phyloP scores from a whole-genome alignment of 2,329 filamentous ascomycete species.

The Colletotrichum incanum region DNA sequence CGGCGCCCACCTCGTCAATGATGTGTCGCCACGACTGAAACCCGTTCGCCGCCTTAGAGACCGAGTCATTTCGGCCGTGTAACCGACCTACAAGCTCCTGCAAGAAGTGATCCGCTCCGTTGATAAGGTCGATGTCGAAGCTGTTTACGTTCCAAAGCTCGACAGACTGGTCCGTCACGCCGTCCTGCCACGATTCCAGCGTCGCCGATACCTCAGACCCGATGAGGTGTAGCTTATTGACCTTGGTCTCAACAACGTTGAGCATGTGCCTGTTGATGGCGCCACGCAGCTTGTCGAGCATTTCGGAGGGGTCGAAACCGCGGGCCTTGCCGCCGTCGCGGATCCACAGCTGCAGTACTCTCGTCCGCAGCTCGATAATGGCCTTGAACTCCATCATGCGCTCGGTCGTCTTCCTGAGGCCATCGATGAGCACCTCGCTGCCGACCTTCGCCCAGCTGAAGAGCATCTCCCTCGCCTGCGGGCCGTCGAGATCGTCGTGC shows the following conservation, averaged over 20 bases:
- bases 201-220: conserved; percentile 75
- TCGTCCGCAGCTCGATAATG: conserved; percentile 79
- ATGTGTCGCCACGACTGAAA: conserved; percentile 83
- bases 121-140: conserved; percentile 75
- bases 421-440: conserved; percentile 72
- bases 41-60: conserved; percentile 72
- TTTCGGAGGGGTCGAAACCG: conserved; percentile 77
- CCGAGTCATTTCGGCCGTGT: conserved; percentile 79
- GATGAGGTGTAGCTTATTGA: conserved; percentile 75
- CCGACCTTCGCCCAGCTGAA: conserved; percentile 75
- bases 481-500: conserved; percentile 80
- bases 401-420: conserved; percentile 73
- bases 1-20: conserved; percentile 76
- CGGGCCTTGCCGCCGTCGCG: conserved; percentile 75
- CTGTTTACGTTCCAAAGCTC: conserved; percentile 79
- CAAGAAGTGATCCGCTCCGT: conserved; percentile 79
- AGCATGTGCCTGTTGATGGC: conserved; percentile 79
- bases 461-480: conserved; percentile 73
- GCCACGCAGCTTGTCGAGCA: conserved; percentile 78
- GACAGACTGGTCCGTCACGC: conserved; percentile 64
- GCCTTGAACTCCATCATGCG: conserved; percentile 76
- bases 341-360: conserved; percentile 83
- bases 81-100: conserved; percentile 77
- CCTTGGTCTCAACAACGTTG: conserved; percentile 74
- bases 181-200: conserved; percentile 73